Base-by-base conservation (phyloP, 805 yeast species). In the Debaryomyces tyrocola region DNA sequence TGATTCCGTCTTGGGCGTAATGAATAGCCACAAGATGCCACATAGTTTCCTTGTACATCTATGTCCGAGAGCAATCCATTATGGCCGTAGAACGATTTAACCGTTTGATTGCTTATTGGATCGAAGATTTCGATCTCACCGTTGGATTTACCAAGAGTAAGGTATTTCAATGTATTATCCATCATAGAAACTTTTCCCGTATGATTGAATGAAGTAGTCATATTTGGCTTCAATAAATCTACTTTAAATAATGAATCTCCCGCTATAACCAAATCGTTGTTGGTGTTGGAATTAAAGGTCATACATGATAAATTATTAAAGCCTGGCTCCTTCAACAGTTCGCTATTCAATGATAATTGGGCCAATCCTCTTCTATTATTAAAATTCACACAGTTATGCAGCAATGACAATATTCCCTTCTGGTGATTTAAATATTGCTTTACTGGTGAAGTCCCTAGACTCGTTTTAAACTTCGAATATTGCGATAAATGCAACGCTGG, bases 21-120 rank as follows among this genome's bases (percentile, higher is more conserved):
- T 0, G 91, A 81, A 52, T 82, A 84, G 0, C 97, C 97, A 47
- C 96, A 89, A 0, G 96, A 85, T 14, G 89, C 82, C 37, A 88
- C 70, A 28, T 80, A 80, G 47, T 78, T 77, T 17, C 86, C 91
- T 54, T 78, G 76, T 17, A 84, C 75, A 54, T 82, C 87, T 60
- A 87, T 70, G 43, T 83, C 83, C 0, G 89, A 77, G 15, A 87
- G 66, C 1, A 82, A 69, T 1, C 84, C 80, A 24, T 82, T 77
- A 60, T 83, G 89, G 9, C 84, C 82, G 9, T 70, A 64, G 53
- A 85, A 84, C 0, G 79, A 65, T 50, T 79, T 78, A 6, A 84
- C 66, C 2, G 81, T 59, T 33, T 60, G 55, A 46, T 73, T 68
- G 0, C 81, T 59, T 20, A 63, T 66, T 2, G 86, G 81, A 54